A percentile compares a stretch with the other conserved stretches of the same genome.
These are phyloP conservation scores for Schizosaccharomyces pombe DNA, from an alignment of 805 yeast species.

Conservation along the genomic window DNA sequence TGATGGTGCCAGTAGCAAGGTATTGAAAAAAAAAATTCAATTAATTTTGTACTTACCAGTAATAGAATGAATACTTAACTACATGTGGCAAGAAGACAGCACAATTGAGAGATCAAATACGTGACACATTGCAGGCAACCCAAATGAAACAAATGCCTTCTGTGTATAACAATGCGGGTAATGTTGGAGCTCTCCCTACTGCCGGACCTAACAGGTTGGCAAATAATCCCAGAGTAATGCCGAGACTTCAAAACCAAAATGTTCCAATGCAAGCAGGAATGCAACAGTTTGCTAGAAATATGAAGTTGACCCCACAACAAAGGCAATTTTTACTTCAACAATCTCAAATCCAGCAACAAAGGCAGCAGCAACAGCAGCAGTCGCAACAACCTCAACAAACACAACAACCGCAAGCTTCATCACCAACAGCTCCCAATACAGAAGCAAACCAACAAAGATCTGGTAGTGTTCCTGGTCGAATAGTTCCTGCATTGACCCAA, in stretches of 20 bases:
- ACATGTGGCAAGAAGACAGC: background rate
- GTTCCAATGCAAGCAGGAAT: background rate
- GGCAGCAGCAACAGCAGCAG: constrained; percentile 1
- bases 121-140: background rate
- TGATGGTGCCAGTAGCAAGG: background rate
- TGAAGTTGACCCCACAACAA: constrained; percentile 1
- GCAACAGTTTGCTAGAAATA: background rate
- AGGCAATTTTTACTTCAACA: background rate
- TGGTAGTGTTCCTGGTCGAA: too few relatives aligned
- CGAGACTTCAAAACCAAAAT: background rate
- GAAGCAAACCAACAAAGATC: too few relatives aligned
- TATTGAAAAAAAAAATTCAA: background rate
- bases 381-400: background rate
- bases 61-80: background rate
- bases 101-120: constrained; percentile 4
- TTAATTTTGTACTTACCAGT: background rate
- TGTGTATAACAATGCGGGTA: background rate
- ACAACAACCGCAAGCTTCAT: background rate
- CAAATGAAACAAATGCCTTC: background rate
- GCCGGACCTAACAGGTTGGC: background rate
- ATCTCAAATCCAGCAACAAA: background rate
- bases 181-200: background rate
- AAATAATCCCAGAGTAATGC: background rate
- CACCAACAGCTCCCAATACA: background rate
- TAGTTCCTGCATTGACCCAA: background rate